Evolutionary conservation across 2,329 filamentous ascomycete genomes (phyloP).

Genomic region (Trichophyton rubrum): DNA sequence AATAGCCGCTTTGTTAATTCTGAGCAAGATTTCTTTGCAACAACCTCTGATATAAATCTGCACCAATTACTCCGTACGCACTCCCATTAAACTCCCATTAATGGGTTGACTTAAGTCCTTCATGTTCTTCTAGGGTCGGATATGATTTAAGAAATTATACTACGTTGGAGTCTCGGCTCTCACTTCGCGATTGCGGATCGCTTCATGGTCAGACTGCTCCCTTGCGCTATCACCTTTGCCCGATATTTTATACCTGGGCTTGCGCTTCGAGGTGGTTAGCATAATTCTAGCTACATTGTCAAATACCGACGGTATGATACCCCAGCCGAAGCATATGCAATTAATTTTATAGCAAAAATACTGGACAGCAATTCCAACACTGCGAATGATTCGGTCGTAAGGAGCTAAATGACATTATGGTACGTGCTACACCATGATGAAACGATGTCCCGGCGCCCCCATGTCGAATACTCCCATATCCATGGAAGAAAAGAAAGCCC

Average conservation of each 20-base stretch:
- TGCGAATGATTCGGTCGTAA: conserved; percentile 35
- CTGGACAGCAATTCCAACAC: conserved; percentile 28
- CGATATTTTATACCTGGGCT: neutral
- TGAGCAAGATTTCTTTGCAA: too few species aligned
- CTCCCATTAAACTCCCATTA: neutral
- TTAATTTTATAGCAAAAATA: neutral
- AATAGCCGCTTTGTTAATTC: too few species aligned
- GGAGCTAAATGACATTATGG: conserved; percentile 19
- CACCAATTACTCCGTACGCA: too few species aligned
- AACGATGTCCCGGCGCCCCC: conserved; percentile 22
- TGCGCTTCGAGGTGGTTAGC: neutral
- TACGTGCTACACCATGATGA: conserved; percentile 37
- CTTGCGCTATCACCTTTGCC: neutral
- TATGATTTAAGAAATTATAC: neutral
- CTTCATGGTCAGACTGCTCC: neutral
- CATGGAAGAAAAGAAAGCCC: conserved; percentile 5
- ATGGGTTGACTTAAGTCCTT: neutral
- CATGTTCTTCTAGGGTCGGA: too few species aligned
- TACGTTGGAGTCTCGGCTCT: neutral
- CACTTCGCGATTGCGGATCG: neutral
- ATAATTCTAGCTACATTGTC: neutral
- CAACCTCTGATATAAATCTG: neutral
- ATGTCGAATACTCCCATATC: conserved; percentile 14
- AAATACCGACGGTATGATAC: neutral
- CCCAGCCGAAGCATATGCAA: neutral